Evolutionary conservation across 768 basidiomycete genomes (phyloP).

Genomic region (Mycena indigotica): DNA sequence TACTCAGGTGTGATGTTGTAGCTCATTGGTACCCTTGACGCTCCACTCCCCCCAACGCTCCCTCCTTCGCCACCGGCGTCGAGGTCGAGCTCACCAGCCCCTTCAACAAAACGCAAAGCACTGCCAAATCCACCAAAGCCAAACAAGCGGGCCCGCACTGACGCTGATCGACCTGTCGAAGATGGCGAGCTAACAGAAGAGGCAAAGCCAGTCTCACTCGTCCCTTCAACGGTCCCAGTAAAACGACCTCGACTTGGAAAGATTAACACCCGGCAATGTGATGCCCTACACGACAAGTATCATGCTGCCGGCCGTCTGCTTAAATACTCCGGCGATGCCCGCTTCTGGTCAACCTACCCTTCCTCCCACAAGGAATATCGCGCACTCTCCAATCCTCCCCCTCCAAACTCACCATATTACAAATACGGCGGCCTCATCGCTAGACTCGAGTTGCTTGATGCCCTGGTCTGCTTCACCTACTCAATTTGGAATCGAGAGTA

Average conservation of each 20-base stretch:
- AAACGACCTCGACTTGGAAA: slow-evolving; percentile 68
- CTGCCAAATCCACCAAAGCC: slow-evolving; percentile 41
- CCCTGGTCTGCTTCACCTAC: slow-evolving; percentile 82
- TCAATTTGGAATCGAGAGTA: slow-evolving; percentile 81
- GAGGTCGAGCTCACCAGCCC: slow-evolving; percentile 49
- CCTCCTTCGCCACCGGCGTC: slow-evolving; percentile 57
- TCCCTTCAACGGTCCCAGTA: slow-evolving; percentile 52
- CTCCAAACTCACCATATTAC: slow-evolving; percentile 69
- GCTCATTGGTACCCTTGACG: slow-evolving; percentile 45
- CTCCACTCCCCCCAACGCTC: slow-evolving; percentile 47
- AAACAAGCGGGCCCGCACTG: slow-evolving; percentile 50
- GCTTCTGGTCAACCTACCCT: slow-evolving; percentile 74
- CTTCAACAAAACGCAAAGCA: slow-evolving; percentile 51
- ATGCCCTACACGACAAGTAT: slow-evolving; percentile 69
- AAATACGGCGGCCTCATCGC: slow-evolving; percentile 76
- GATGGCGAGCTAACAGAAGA: slow-evolving; percentile 60
- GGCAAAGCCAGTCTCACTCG: slow-evolving; percentile 29
- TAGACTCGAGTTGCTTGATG: slow-evolving; percentile 78
- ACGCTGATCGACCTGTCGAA: slow-evolving; percentile 37
- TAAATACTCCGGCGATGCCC: slow-evolving; percentile 82
- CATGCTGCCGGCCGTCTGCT: slow-evolving; percentile 70
- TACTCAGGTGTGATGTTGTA: slow-evolving; percentile 26
- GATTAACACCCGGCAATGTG: slow-evolving; percentile 49
- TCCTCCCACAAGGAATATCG: slow-evolving; percentile 65
- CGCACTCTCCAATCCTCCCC: slow-evolving; percentile 64